Percentiles rank a stretch among this genome's conserved stretches.
phyloP scores from a whole-genome alignment of 257 asterid genomes.

The Salvia splendens region DNA sequence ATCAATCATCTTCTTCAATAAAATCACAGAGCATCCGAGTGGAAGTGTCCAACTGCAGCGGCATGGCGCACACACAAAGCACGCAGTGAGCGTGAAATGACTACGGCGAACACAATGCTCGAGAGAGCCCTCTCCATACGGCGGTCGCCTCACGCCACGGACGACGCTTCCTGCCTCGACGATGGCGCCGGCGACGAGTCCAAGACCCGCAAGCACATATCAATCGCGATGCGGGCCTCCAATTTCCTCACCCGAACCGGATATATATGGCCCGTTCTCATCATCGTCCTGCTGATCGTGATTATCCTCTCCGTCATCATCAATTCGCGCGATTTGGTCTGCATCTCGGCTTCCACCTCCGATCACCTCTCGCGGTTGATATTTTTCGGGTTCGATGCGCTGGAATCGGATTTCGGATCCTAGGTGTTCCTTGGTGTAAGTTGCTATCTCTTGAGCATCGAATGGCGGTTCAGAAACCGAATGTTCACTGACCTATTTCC shows the following conservation, averaged over 20 bases:
- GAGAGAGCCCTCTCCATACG: constrained; percentile 81
- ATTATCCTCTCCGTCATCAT: constrained; percentile 46
- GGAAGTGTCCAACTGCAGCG: constrained; percentile 23
- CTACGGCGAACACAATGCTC: constrained; percentile 51
- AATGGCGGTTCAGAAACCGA: constrained; percentile 4
- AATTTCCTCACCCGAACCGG: constrained; percentile 78
- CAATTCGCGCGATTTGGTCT: constrained; percentile 79
- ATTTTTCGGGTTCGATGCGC: constrained; percentile 75
- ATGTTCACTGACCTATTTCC: neutral
- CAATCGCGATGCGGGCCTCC: constrained; percentile 48
- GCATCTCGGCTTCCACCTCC: constrained; percentile 72
- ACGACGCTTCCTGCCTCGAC: constrained; percentile 41
- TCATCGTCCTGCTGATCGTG: constrained; percentile 52
- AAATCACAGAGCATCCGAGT: constrained; percentile 16
- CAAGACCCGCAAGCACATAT: constrained; percentile 70
- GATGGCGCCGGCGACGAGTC: constrained; percentile 69
- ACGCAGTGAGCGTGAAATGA: constrained; percentile 35
- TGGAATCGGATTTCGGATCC: constrained; percentile 94
- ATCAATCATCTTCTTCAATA: constrained; percentile 3
- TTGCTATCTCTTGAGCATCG: neutral
- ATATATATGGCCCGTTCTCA: constrained; percentile 66
- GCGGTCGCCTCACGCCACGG: constrained; percentile 63
- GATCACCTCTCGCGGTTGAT: constrained; percentile 74
- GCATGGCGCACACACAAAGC: constrained; percentile 20
- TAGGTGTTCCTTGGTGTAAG: constrained; percentile 99